A percentile compares a stretch with the other conserved stretches of the same genome.
Conservation (phyloP, 768 basidiomycete species). For the Serendipita sp. region DNA sequence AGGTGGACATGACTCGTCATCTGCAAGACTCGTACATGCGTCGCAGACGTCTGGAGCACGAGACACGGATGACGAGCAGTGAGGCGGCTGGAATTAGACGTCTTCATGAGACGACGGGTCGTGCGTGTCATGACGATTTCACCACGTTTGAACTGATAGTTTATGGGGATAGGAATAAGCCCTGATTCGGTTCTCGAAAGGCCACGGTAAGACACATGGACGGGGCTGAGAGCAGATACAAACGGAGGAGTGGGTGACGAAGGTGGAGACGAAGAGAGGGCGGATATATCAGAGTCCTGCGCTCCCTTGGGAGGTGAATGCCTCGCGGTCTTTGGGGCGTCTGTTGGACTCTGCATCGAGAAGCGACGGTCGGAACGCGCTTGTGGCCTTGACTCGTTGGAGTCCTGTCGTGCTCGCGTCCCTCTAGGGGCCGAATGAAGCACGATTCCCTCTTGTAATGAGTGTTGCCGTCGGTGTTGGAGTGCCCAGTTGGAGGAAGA, state of each 20-base stretch:
- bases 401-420: too few relatives aligned
- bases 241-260: background rate
- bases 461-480: too few relatives aligned
- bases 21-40: constrained; percentile 3
- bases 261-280: background rate
- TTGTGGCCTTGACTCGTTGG: too few relatives aligned
- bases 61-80: constrained; percentile 1
- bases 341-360: too few relatives aligned
- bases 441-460: too few relatives aligned
- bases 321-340: too few relatives aligned
- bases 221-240: background rate
- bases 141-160: background rate
- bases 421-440: too few relatives aligned
- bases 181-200: background rate
- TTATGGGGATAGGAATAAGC: background rate
- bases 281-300: background rate
- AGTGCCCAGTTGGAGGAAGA: too few relatives aligned
- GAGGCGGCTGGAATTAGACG: background rate
- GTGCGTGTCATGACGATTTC: constrained; percentile 6
- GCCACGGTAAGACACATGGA: background rate
- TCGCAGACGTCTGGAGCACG: background rate
- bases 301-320: too few relatives aligned
- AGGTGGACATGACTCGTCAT: constrained; percentile 4
- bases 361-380: too few relatives aligned
- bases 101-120: background rate